phyloP scores from a whole-genome alignment of 2,329 filamentous ascomycete species.

The Sporothrix euskadiensis region DNA sequence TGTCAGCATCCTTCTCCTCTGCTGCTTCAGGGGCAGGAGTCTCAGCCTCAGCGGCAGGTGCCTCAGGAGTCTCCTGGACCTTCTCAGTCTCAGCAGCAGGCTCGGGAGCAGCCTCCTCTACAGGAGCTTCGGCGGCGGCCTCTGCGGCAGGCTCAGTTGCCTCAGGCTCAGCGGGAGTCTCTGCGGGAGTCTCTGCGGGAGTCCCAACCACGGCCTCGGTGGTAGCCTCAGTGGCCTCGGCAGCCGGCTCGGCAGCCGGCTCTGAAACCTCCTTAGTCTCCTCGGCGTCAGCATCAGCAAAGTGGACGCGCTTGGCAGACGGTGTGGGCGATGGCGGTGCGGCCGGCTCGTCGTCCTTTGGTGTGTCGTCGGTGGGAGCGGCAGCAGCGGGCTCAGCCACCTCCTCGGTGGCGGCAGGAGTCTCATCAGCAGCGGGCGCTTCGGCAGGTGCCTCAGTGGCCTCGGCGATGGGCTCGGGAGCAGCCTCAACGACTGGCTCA shows the following conservation, averaged over 20 bases:
- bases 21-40: neutral
- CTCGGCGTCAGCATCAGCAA: neutral
- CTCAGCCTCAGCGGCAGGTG: neutral
- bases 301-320: neutral
- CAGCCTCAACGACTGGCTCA: neutral
- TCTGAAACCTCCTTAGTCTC: slow-evolving; percentile 22
- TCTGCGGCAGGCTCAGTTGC: neutral
- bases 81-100: neutral
- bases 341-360: neutral
- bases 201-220: neutral
- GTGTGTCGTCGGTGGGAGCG: neutral
- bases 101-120: neutral
- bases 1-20: neutral
- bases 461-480: neutral
- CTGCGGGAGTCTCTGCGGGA: neutral
- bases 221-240: neutral
- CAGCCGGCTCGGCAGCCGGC: neutral
- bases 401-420: neutral
- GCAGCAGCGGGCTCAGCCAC: neutral
- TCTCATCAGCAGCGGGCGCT: neutral
- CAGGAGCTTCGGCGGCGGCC: neutral
- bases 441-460: neutral
- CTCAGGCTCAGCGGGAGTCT: slow-evolving; percentile 3
- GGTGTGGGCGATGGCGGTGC: neutral
- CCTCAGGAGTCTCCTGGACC: neutral